These are phyloP conservation scores for Lachancea kluyveri DNA, from an alignment of 805 yeast species.

Conservation along the genomic window DNA sequence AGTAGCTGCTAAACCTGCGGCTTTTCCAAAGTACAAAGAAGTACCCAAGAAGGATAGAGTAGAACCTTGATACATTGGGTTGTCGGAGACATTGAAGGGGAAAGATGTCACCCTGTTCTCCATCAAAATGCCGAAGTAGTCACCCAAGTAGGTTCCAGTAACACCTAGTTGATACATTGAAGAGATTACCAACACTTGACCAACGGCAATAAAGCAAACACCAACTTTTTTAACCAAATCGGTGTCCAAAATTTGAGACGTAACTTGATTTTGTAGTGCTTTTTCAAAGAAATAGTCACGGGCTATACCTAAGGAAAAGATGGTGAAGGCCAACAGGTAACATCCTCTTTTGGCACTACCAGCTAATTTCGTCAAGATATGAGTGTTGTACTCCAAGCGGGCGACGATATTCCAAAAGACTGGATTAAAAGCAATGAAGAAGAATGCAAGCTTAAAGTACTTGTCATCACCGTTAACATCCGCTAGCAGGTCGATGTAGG, in stretches of 20 bases:
- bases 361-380: conserved; percentile 65
- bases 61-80: conserved; percentile 97
- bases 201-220: conserved; percentile 48
- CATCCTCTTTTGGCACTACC: conserved; percentile 74
- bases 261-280: conserved; percentile 69
- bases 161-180: conserved; percentile 93
- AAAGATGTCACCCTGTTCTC: conserved; percentile 81
- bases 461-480: conserved; percentile 16
- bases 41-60: conserved; percentile 85
- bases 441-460: conserved; percentile 40
- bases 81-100: conserved; percentile 86
- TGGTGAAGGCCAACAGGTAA: conserved; percentile 73
- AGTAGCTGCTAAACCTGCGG: conserved; percentile 77
- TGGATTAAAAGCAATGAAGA: conserved; percentile 83
- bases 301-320: conserved; percentile 76
- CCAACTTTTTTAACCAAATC: conserved; percentile 46
- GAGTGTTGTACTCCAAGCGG: conserved; percentile 73
- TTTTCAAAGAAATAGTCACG: conserved; percentile 71
- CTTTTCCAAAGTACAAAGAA: conserved; percentile 81
- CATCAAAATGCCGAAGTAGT: conserved; percentile 95
- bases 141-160: conserved; percentile 95
- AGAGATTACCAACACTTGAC: conserved; percentile 72
- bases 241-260: conserved; percentile 46
- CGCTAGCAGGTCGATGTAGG: conserved; percentile 10
- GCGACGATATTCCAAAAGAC: conserved; percentile 94